A percentile compares a stretch with the other conserved stretches of the same genome.
These are phyloP conservation scores for Suillus lakei DNA, from an alignment of 768 basidiomycete genomes.

Conservation along the genomic window DNA sequence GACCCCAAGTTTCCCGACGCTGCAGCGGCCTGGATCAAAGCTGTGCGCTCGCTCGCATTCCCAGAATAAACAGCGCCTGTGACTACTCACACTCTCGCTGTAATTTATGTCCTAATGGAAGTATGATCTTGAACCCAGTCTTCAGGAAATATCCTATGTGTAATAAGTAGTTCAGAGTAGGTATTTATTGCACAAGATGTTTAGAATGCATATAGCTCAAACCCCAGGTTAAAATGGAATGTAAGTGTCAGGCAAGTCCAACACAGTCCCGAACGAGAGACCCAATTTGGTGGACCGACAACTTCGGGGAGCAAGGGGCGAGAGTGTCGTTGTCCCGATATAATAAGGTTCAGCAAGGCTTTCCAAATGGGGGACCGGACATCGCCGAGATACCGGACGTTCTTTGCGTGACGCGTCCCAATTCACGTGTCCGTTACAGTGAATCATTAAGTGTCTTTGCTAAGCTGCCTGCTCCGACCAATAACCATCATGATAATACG, in stretches of 20 bases:
- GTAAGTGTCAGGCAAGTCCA: not conserved
- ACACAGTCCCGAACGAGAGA: not conserved
- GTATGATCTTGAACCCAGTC: not conserved
- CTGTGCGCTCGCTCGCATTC: conserved; percentile 41
- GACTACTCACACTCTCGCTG: not conserved
- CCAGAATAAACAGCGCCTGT: conserved; percentile 30
- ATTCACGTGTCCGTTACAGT: not conserved
- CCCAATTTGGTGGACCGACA: no score
- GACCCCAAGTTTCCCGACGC: conserved; percentile 43
- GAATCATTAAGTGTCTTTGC: not conserved
- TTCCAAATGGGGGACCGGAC: no score
- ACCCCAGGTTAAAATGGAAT: not conserved
- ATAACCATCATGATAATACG: not conserved
- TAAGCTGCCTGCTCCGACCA: not conserved
- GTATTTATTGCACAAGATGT: not conserved
- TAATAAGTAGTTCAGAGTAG: no score
- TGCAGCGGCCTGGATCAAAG: conserved; percentile 44
- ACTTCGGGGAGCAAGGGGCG: no score
- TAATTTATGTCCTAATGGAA: not conserved
- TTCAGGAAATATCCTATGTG: not conserved
- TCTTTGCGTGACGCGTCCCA: no score
- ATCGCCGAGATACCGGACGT: no score
- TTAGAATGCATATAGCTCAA: not conserved
- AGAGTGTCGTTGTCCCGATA: no score
- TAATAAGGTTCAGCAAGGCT: no score